phyloP scores from a whole-genome alignment of 495 filamentous ascomycete genomes.

The Penicillium nucicola region DNA sequence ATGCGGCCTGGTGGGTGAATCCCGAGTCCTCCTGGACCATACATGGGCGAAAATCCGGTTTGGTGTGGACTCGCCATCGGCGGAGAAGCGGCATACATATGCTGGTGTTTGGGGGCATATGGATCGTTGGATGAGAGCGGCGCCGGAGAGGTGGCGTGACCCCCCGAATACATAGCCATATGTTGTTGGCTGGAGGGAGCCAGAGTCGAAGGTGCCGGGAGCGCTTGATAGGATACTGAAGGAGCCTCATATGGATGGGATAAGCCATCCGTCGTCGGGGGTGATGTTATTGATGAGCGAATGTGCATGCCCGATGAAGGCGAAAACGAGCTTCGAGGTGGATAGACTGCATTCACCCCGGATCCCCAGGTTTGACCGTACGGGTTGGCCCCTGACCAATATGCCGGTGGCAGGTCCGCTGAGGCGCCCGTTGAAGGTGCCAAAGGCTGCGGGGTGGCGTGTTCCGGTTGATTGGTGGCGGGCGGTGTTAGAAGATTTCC shows the following conservation, averaged over 20 bases:
- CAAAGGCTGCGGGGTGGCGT: conserved; percentile 51
- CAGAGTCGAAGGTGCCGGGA: conserved; percentile 43
- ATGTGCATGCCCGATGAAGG: conserved; percentile 45
- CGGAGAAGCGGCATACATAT: conserved; percentile 53
- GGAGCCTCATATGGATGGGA: conserved; percentile 60
- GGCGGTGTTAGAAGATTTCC: conserved; percentile 63
- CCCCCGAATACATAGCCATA: conserved; percentile 31
- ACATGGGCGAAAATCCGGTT: conserved; percentile 50
- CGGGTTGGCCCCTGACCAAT: conserved; percentile 51
- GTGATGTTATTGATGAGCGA: conserved; percentile 48
- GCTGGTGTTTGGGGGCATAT: conserved; percentile 58
- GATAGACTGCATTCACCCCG: conserved; percentile 34
- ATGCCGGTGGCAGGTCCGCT: conserved; percentile 44
- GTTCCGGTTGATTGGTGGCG: conserved; percentile 58
- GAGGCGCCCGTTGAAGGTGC: conserved; percentile 39
- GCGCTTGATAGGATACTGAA: conserved; percentile 49
- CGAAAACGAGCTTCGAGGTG: conserved; percentile 53
- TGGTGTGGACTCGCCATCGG: conserved; percentile 66
- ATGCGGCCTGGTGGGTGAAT: conserved; percentile 54
- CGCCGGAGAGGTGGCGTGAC: conserved; percentile 58
- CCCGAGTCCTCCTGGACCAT: conserved; percentile 55
- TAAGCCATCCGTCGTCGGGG: conserved; percentile 43
- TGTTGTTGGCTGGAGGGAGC: conserved; percentile 17
- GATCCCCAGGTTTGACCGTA: conserved; percentile 50
- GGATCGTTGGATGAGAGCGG: conserved; percentile 60